Evolutionary conservation across 257 asterid genomes (phyloP).

Genomic region (Catharanthus roseus): DNA sequence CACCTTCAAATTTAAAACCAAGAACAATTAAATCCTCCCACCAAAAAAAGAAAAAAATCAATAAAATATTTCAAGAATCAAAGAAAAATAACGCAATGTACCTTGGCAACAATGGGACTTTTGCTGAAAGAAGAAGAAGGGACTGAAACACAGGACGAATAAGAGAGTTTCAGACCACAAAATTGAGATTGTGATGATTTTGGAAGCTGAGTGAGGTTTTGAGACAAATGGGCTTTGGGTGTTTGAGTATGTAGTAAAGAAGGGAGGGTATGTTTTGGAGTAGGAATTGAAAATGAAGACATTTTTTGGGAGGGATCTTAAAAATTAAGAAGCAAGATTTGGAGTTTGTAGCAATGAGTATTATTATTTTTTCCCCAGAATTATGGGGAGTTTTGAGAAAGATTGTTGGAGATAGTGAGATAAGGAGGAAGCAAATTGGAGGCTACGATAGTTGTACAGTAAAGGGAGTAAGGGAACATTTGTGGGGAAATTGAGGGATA

Average conservation of each 20-base stretch:
- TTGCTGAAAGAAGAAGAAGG: conserved; percentile 38
- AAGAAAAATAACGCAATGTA: conserved; percentile 36
- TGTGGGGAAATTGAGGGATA: conserved; percentile 8
- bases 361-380: not conserved
- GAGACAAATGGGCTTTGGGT: conserved; percentile 42
- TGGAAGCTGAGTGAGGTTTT: conserved; percentile 30
- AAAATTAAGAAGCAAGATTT: not conserved
- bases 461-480: not conserved
- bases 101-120: conserved; percentile 66
- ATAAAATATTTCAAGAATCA: not conserved
- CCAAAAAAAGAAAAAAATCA: not conserved
- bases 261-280: conserved; percentile 44
- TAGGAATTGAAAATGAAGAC: conserved; percentile 63
- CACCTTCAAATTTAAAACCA: conserved; percentile 43
- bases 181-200: conserved; percentile 64
- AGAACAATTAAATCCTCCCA: not conserved
- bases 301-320: conserved; percentile 16
- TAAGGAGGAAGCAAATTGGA: conserved; percentile 23
- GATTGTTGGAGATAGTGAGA: conserved; percentile 15
- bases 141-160: conserved; percentile 28
- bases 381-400: not conserved
- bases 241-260: conserved; percentile 42
- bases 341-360: not conserved
- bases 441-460: conserved; percentile 9
- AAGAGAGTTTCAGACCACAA: conserved; percentile 54